Conservation (phyloP, 2,329 filamentous ascomycete genomes). For the Thermoascus crustaceus region DNA sequence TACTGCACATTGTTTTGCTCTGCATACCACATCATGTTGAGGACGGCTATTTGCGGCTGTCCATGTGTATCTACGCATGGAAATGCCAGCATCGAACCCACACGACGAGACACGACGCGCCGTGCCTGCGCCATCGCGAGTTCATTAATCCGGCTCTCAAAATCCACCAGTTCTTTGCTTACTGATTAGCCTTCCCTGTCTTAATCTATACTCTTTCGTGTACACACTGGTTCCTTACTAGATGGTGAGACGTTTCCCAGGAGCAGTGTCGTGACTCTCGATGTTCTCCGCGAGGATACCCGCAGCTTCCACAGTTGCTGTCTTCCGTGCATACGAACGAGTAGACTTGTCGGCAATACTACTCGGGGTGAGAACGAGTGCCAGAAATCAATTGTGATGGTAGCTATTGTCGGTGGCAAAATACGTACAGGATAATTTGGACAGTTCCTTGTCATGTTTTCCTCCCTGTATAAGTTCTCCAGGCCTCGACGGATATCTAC, state of each 20-base stretch:
- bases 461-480: neutral
- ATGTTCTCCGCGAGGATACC: neutral
- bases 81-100: slow-evolving; percentile 1
- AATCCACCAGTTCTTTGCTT: neutral
- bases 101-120: neutral
- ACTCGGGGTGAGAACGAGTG: neutral
- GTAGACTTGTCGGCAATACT: slow-evolving; percentile 1
- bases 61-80: slow-evolving; percentile 2
- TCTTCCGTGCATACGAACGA: neutral
- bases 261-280: slow-evolving; percentile 1
- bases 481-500: slow-evolving; percentile 2
- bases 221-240: neutral
- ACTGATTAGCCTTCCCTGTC: too few species aligned
- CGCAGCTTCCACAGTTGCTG: slow-evolving; percentile 1
- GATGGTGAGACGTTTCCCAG: slow-evolving; percentile 3
- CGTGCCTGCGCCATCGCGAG: neutral
- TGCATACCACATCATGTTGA: slow-evolving; percentile 5
- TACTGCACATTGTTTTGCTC: too few species aligned
- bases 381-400: too few species aligned
- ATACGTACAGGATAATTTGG: slow-evolving; percentile 2
- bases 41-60: neutral
- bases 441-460: slow-evolving; percentile 1
- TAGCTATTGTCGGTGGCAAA: too few species aligned
- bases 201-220: too few species aligned
- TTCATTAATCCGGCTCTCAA: neutral